Evolutionary conservation across 345 rosid species (phyloP), one percentile per base, ranked within the genome.

Genomic region (Toxicodendron radicans): DNA sequence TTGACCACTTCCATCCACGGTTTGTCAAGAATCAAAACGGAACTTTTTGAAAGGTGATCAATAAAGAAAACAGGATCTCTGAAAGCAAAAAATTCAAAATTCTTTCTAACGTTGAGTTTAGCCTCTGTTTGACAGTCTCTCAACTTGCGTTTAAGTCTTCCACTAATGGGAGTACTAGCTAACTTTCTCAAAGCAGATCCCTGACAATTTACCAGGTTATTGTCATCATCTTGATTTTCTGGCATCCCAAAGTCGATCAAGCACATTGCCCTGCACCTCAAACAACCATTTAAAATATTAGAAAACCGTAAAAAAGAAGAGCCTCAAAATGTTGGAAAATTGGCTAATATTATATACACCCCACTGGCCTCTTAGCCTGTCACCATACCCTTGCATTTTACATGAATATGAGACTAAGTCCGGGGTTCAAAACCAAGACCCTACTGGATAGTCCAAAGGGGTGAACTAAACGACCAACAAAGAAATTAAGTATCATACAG

Each of bases 1-100:
- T 87, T 90, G 57, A 92, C 87, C 78, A 95, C 98, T 66, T 91
- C 92, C 81, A 86, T 78, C 99, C 99, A 95, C 2, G 99, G 95
- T 83, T 87, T 92, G 86, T 95, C 98, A 53, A 95, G 57, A 77
- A 92, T 87, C 89, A 95, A 73, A 75, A 95, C 32, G 56, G 95
- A 85, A 64, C 83, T 86, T 82, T 86, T 88, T 3, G 96, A 86
- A 78, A 92, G 95, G 76, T 90, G 91, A 43, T 98, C 93, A 23
- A 92, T 78, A 76, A 92, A 95, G 58, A 95, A 83, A 75, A 95
- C 97, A 7, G 99, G 98, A 75, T 95, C 92, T 71, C 89, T 86
- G 80, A 91, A 92, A 9, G 89, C 90, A 73, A 80, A 73, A 74
- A 95, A 77, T 63, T 95, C 97, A 69, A 92, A 95, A 77, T 90